Conservation (phyloP, 176 grass and related monocot genomes). For the Cymbopogon citratus region DNA sequence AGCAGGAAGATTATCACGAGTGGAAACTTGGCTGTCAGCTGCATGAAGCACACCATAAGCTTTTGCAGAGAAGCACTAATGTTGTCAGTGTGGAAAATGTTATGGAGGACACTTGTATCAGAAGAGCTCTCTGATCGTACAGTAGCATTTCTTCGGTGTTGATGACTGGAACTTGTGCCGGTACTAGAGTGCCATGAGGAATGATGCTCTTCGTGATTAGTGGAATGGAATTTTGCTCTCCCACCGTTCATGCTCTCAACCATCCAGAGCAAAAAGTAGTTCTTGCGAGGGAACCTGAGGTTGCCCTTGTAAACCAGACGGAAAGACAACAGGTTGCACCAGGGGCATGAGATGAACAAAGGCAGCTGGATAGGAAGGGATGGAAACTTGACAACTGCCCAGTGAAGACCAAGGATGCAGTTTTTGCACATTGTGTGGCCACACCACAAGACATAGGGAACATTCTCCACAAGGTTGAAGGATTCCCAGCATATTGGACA, state of each 20-base stretch:
- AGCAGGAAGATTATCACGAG: constrained; percentile 84
- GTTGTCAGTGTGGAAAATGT: constrained; percentile 38
- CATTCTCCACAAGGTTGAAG: constrained; percentile 93
- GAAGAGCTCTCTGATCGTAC: neutral
- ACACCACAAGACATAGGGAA: constrained; percentile 91
- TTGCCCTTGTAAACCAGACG: constrained; percentile 74
- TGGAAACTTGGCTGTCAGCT: constrained; percentile 79
- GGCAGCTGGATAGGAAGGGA: constrained; percentile 69
- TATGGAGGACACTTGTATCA: neutral
- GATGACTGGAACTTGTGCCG: constrained; percentile 35
- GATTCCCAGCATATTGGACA: constrained; percentile 95
- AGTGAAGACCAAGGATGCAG: constrained; percentile 75
- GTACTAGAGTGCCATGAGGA: constrained; percentile 20
- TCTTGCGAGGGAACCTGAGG: constrained; percentile 76
- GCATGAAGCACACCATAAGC: constrained; percentile 54
- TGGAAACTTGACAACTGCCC: constrained; percentile 77
- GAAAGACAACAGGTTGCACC: constrained; percentile 78
- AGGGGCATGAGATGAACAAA: constrained; percentile 83
- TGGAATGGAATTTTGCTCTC: constrained; percentile 44
- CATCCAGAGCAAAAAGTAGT: constrained; percentile 97
- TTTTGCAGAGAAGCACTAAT: constrained; percentile 56
- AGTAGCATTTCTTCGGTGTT: constrained; percentile 26
- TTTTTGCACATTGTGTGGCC: constrained; percentile 99
- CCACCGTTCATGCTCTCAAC: constrained; percentile 83
- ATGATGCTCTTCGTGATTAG: constrained; percentile 21